Evolutionary conservation across 2,329 filamentous ascomycete genomes (phyloP).

Genomic region (Fusarium siculi): DNA sequence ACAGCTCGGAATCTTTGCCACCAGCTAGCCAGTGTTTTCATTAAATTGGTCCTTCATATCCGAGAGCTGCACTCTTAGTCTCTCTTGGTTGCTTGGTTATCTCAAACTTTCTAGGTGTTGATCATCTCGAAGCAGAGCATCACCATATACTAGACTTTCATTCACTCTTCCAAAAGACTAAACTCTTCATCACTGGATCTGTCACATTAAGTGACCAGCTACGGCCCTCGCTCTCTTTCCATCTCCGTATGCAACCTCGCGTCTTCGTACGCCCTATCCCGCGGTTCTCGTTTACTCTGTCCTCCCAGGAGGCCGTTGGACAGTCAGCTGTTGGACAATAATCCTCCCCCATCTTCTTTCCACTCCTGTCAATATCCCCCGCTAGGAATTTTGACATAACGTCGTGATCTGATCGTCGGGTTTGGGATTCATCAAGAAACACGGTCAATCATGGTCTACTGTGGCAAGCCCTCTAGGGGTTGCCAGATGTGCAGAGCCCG

Average conservation of each 20-base stretch:
- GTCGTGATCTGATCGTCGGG: background rate
- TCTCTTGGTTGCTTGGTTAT: background rate
- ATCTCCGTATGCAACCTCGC: conserved; percentile 42
- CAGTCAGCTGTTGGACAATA: conserved; percentile 20
- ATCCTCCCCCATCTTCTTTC: conserved; percentile 6
- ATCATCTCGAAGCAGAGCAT: conserved; percentile 5
- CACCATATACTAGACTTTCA: background rate
- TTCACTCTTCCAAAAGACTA: conserved; percentile 2
- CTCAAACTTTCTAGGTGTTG: conserved; percentile 2
- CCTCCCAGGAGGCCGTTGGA: conserved; percentile 37
- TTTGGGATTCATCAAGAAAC: background rate
- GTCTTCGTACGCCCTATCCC: conserved; percentile 40
- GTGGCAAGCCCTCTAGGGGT: conserved; percentile 73
- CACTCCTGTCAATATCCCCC: conserved; percentile 8
- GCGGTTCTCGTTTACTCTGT: conserved; percentile 35
- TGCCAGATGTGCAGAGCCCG: conserved; percentile 80
- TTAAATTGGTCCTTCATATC: conserved; percentile 15
- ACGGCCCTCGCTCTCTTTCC: conserved; percentile 17
- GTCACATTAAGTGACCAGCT: conserved; percentile 22
- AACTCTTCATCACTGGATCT: conserved; percentile 7
- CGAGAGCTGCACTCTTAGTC: background rate
- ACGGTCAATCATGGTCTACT: conserved; percentile 67
- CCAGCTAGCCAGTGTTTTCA: conserved; percentile 9
- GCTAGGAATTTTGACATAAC: background rate
- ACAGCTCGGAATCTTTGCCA: conserved; percentile 5